Base-by-base conservation (phyloP, 331 rosid genomes). In the Quercus tomentella region DNA sequence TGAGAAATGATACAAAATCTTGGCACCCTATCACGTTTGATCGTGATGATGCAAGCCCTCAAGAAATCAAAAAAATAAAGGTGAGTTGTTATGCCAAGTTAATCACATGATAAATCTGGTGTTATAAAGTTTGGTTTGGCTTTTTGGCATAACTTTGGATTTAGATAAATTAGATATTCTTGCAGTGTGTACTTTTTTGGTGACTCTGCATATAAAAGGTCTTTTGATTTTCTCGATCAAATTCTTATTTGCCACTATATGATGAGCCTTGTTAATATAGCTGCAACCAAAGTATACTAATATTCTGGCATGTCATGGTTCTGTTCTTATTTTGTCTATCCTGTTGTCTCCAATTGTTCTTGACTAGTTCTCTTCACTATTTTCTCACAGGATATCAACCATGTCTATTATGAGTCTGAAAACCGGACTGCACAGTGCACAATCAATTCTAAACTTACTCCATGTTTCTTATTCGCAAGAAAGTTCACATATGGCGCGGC, bases 401-500 rank as follows among this genome's bases (percentile, higher is more conserved):
- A 81, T 67, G 69, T 81, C 3, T 37, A 70, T 55, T 81, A 70
- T 23, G 77, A 76, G 51, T 45, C 74, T 49, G 74, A 76, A 58
- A 66, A 60, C 57, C 73, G 69, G n/a, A 76, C 74, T 1, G 81
- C 76, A 35, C 61, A 72, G 77, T 81, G 84, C 52, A 6, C 31
- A 1, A 66, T 16, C 58, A 49, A 61, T 57, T 70, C 73, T 1
- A 70, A 1, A 23, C 65, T 43, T 7, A 54, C 52, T 23, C 26
- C 81, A 16, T 82, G 85, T 35, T 82, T 61, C 61, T 72, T 82
- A 43, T 82, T 82, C 33, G 81, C 80, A 30, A 76, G 84, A 61
- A 81, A 81, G 65, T 81, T 76, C 77, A 49, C 77, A 45, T 54
- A 31, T 1, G 33, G 41, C 1, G 81, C 81, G 6, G 84, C 69